phyloP scores from a whole-genome alignment of 805 yeast genomes.

The Candida vartiovaarae region DNA sequence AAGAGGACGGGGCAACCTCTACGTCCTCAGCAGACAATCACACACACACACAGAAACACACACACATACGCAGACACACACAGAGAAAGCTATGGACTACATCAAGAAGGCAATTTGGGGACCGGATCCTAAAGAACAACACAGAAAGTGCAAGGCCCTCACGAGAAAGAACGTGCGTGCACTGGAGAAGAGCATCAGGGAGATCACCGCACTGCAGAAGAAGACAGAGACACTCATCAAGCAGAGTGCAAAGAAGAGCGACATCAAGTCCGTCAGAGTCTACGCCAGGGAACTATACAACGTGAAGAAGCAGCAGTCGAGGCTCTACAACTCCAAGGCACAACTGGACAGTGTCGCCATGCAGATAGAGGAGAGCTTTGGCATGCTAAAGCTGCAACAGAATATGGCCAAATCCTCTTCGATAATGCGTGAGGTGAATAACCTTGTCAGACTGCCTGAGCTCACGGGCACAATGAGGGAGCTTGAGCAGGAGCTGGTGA shows the following conservation, averaged over 20 bases:
- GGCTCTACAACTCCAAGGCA: constrained; percentile 75
- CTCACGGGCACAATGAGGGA: constrained; percentile 78
- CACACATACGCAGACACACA: too few relatives aligned
- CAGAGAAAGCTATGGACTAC: constrained; percentile 53
- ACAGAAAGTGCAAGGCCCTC: constrained; percentile 65
- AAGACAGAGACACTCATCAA: constrained; percentile 76
- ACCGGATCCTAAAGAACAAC: constrained; percentile 88
- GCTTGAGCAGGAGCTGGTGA: constrained; percentile 78
- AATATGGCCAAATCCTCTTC: constrained; percentile 72
- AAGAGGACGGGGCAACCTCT: too few relatives aligned
- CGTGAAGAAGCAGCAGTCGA: constrained; percentile 63
- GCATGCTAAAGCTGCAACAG: constrained; percentile 73
- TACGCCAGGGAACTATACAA: constrained; percentile 79
- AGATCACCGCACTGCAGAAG: constrained; percentile 59
- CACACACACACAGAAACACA: too few relatives aligned
- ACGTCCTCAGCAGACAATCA: too few relatives aligned
- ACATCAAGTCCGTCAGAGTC: constrained; percentile 62
- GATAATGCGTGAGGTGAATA: constrained; percentile 85
- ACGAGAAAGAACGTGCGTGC: constrained; percentile 82
- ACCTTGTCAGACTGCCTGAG: constrained; percentile 71
- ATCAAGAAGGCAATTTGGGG: constrained; percentile 89
- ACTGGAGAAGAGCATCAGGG: constrained; percentile 56
- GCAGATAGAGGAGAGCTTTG: constrained; percentile 90
- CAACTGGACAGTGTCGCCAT: constrained; percentile 78
- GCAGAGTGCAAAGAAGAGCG: constrained; percentile 69